These are phyloP conservation scores for Penicillium sp. DNA, from an alignment of 2,329 filamentous ascomycete genomes.

Conservation along the genomic window DNA sequence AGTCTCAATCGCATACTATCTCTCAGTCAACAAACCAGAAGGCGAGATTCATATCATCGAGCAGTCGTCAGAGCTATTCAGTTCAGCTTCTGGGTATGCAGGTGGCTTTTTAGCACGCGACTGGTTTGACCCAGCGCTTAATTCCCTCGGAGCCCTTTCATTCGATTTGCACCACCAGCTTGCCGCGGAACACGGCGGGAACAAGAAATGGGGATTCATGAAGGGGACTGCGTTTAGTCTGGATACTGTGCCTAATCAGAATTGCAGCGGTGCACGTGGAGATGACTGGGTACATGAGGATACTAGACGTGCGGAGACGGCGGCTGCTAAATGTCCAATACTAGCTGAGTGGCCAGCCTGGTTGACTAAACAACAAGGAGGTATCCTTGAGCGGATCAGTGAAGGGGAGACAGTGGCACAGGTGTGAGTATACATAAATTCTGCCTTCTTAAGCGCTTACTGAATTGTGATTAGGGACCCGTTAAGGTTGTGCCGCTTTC, in stretches of 20 bases:
- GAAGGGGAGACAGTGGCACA: slow-evolving; percentile 62
- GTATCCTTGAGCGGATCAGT: slow-evolving; percentile 61
- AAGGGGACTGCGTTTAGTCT: slow-evolving; percentile 61
- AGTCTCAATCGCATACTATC: slow-evolving; percentile 69
- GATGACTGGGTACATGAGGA: slow-evolving; percentile 68
- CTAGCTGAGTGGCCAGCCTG: slow-evolving; percentile 52
- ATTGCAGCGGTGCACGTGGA: slow-evolving; percentile 46
- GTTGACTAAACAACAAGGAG: slow-evolving; percentile 58
- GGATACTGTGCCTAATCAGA: slow-evolving; percentile 38
- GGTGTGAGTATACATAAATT: slow-evolving; percentile 49
- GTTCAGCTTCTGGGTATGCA: slow-evolving; percentile 71
- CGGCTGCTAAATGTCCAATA: slow-evolving; percentile 39
- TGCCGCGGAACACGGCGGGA: slow-evolving; percentile 60
- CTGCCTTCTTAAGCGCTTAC: not conserved
- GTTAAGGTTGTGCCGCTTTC: slow-evolving; percentile 62
- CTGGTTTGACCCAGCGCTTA: slow-evolving; percentile 64
- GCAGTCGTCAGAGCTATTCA: slow-evolving; percentile 61
- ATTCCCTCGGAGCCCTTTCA: slow-evolving; percentile 63
- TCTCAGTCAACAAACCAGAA: slow-evolving; percentile 48
- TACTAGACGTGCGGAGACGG: slow-evolving; percentile 59
- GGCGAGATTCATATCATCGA: slow-evolving; percentile 59
- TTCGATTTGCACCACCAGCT: slow-evolving; percentile 68
- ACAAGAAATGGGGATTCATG: slow-evolving; percentile 59
- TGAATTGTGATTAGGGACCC: slow-evolving; percentile 57
- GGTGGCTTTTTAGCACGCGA: slow-evolving; percentile 72